Evolutionary conservation across 1,284 basidiomycete species (phyloP), one percentile per base, ranked within the genome.

Genomic region (Pascua sp.): DNA sequence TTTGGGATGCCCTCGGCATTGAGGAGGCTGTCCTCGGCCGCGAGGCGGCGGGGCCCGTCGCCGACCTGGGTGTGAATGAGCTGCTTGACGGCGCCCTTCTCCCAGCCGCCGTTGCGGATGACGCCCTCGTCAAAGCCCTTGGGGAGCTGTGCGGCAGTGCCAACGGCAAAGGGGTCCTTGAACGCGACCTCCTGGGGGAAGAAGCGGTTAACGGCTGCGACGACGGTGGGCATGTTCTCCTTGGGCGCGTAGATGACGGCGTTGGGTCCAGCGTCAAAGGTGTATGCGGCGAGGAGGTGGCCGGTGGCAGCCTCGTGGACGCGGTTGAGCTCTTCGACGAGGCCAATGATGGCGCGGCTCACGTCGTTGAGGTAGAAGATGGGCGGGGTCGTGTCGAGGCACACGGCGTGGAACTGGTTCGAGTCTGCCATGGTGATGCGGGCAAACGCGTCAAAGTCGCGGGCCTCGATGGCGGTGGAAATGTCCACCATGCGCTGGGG

Each of bases 351-450:
- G 36, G 89, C 78, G 37, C 88, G 84, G 62, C 87, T 90, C 65
- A 94, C 90, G 77, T 99, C 95, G 81, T 98, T 98, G 85, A 99
- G 88, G 82, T 99, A 98, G 78, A 98, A 98, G 79, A 98, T 98
- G 47, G 95, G 96, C 1, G 95, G 96, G 48, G 88, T 84, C 0
- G 95, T 98, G 80, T 99, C 96, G 66, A 98, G 86, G 60, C 90
- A 91, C 67, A 96, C 91, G 24, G 95, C 94, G 76, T 99, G 95
- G 85, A 99, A 99, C 79, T 91, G 89, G 80, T 97, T 99, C 60
- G 91, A 95, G 78, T 99, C 95, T 59, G 85, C 86, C 91, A 98
- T 98, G 38, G 95, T 98, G 75, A 97, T 85, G 53, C 80, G 80
- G 2, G 93, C 94, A 67, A 98, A 98, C 0, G 84, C 69, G 69